These are phyloP conservation scores for Plasmodium reichenowi DNA, from an alignment of 169 alveolate species.

Conservation along the genomic window DNA sequence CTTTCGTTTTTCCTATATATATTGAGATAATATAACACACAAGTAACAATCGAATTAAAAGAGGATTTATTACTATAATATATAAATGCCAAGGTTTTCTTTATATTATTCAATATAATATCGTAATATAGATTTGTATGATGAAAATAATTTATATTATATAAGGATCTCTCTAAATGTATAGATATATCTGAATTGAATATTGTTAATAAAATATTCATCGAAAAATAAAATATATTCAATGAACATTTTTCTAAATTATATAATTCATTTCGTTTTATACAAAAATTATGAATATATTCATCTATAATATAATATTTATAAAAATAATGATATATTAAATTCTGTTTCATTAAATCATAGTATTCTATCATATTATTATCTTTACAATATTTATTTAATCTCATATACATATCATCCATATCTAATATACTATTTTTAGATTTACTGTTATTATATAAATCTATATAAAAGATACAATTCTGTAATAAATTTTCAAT, in stretches of 20 bases:
- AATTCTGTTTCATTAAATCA: slow-evolving; percentile 6
- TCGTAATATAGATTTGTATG: slow-evolving; percentile 56
- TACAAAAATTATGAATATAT: slow-evolving; percentile 23
- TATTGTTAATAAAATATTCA: slow-evolving; percentile 45
- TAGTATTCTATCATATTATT: slow-evolving; percentile 34
- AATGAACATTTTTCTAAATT: slow-evolving; percentile 45
- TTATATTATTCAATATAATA: slow-evolving; percentile 24
- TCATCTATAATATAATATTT: slow-evolving; percentile 30
- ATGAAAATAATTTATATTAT: slow-evolving; percentile 24
- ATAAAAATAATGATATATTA: slow-evolving; percentile 52
- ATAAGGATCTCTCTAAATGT: slow-evolving; percentile 34
- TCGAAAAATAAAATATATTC: slow-evolving; percentile 60
- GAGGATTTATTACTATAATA: slow-evolving; percentile 34
- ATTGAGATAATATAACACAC: slow-evolving; percentile 38
- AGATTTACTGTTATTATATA: slow-evolving; percentile 33
- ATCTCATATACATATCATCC: slow-evolving; percentile 24
- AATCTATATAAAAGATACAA: slow-evolving; percentile 41
- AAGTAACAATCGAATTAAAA: slow-evolving; percentile 48
- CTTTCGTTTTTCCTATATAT: slow-evolving; percentile 18
- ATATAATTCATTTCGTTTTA: slow-evolving; percentile 25
- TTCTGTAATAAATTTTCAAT: slow-evolving; percentile 68
- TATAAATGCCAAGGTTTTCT: slow-evolving; percentile 14
- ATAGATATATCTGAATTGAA: slow-evolving; percentile 70
- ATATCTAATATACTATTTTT: slow-evolving; percentile 9
- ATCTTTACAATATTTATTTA: slow-evolving; percentile 42